Evolutionary conservation across 352 stramenopile genomes (phyloP).

Genomic region (Phytophthora tentaculata): DNA sequence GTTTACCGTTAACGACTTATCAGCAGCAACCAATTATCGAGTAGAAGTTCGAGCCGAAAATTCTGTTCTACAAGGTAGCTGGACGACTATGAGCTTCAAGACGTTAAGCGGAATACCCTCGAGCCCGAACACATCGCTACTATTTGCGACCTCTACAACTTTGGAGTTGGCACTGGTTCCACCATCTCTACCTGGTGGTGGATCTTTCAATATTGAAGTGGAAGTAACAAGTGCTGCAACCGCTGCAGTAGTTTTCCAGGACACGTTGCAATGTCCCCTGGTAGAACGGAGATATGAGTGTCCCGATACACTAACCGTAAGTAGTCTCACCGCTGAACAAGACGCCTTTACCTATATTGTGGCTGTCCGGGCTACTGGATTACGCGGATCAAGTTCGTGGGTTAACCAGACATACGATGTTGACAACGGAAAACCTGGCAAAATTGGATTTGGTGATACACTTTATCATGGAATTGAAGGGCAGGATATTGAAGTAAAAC

Average conservation of each 20-base stretch:
- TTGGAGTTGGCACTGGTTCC: conserved; percentile 33
- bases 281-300: conserved; percentile 23
- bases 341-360: conserved; percentile 32
- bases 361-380: conserved; percentile 34
- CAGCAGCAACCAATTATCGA: conserved; percentile 32
- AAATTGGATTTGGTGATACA: conserved; percentile 22
- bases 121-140: conserved; percentile 20
- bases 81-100: conserved; percentile 31
- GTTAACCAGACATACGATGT: conserved; percentile 24
- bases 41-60: conserved; percentile 29
- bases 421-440: conserved; percentile 27
- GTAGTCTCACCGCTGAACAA: conserved; percentile 8
- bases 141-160: conserved; percentile 31
- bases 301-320: conserved; percentile 23
- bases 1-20: conserved; percentile 21
- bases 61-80: conserved; percentile 29
- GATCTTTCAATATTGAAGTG: conserved; percentile 22
- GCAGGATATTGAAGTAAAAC: conserved; percentile 19
- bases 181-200: conserved; percentile 23
- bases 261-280: conserved; percentile 8
- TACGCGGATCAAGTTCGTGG: conserved; percentile 41
- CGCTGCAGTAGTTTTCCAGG: not conserved
- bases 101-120: conserved; percentile 41
- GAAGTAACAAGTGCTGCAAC: conserved; percentile 9
- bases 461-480: conserved; percentile 27